Evolutionary conservation across 805 yeast genomes (phyloP).

Genomic region (Lipomyces sp.): DNA sequence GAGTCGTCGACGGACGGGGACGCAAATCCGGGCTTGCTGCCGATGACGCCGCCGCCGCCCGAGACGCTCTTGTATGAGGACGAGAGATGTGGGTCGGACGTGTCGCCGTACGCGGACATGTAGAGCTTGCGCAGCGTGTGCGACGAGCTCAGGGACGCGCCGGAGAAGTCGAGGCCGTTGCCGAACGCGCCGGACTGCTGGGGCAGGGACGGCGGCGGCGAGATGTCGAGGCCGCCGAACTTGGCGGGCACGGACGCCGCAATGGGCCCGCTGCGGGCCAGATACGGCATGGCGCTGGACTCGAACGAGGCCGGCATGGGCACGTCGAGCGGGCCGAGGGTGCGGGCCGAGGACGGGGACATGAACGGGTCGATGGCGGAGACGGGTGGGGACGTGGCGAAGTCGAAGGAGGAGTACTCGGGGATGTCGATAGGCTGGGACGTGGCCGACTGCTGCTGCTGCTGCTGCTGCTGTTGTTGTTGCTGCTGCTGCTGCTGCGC

Average conservation of each 20-base stretch:
- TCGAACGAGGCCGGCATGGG: slow-evolving; percentile 30
- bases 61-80: slow-evolving; percentile 1
- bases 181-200: slow-evolving; percentile 1
- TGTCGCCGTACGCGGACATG: slow-evolving; percentile 28
- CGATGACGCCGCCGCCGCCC: too few species aligned
- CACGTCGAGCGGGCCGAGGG: slow-evolving; percentile 27
- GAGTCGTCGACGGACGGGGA: not conserved
- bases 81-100: not conserved
- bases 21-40: slow-evolving; percentile 9
- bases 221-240: slow-evolving; percentile 14
- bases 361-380: slow-evolving; percentile 11
- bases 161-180: not conserved
- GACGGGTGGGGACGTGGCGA: slow-evolving; percentile 11
- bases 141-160: slow-evolving; percentile 6
- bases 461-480: slow-evolving; percentile 2
- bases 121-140: slow-evolving; percentile 24
- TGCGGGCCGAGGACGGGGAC: slow-evolving; percentile 19
- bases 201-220: slow-evolving; percentile 13
- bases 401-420: not conserved
- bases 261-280: slow-evolving; percentile 30
- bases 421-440: not conserved
- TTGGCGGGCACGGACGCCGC: slow-evolving; percentile 31
- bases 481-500: slow-evolving; percentile 18
- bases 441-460: slow-evolving; percentile 2
- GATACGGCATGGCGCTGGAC: slow-evolving; percentile 23